Evolutionary conservation across 2,329 filamentous ascomycete species (phyloP), one percentile per base, ranked within the genome.

Genomic region (Fusarium xyrophilum): DNA sequence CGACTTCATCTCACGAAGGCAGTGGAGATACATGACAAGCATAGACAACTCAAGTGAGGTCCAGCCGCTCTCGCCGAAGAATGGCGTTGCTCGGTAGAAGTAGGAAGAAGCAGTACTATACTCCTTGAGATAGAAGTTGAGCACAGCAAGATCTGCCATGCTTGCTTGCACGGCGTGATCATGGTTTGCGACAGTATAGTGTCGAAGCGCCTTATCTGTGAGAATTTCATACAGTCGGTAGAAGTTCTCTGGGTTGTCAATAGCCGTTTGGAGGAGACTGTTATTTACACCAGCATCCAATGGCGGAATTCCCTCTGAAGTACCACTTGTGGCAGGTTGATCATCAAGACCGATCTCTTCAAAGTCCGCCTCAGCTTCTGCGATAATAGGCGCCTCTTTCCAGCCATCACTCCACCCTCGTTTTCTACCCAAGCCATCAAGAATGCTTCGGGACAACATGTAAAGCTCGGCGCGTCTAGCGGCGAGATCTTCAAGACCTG

Each of bases 11-110:
- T 92, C 86, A 68, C 91, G 90, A 30, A 99, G 84, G 76, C 94
- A 98, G 50, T 87, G 86, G 1, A 92, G 88, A 76, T 97, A 96
- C 84, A 97, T 91, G 68, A 92, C 87, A 9, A 98, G 84, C 86
- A 97, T 92, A 1, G 91, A 91, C 6, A 93, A 82, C 75, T 98
- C 93, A 15, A 97, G 83, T 2, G 90, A 82, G 55, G 86, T 88
- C 94, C 96, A 98, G 46, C 89, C 87, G 59, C 86, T 89, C 59
- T 90, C 88, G 0, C 90, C 91, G 71, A 96, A 97, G 65, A 92
- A 91, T 0, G 91, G 89, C 1, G 92, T 90, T 43, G 96, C 89
- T 46, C 89, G 86, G 72, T 91, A 87, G 73, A 99, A 96, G 74
- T 92, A 94, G 1, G 86, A 86, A 0, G 91, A 89, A 2, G 96